phyloP scores from a whole-genome alignment of 768 basidiomycete genomes.

The Leccinum ochraceum region DNA sequence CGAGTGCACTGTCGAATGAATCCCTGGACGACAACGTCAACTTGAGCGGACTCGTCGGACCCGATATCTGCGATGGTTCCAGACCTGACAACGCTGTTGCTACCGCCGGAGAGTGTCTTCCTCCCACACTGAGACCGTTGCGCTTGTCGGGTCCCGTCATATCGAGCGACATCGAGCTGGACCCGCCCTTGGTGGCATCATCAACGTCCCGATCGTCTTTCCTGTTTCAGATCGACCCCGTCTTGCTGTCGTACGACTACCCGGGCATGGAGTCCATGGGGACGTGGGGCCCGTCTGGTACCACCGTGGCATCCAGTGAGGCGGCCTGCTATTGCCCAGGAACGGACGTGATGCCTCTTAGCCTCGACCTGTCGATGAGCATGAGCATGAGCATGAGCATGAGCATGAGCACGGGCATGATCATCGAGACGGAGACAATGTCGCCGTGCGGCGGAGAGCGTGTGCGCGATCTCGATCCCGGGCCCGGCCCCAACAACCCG shows the following conservation, averaged over 20 bases:
- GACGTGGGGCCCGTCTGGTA: too few species aligned
- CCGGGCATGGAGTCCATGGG: neutral
- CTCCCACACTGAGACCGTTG: conserved; percentile 23
- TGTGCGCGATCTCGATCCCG: neutral
- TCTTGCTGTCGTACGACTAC: conserved; percentile 22
- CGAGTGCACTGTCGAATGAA: conserved; percentile 20
- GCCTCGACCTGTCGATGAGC: neutral
- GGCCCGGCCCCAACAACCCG: neutral
- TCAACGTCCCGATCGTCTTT: neutral
- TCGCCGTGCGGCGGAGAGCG: neutral
- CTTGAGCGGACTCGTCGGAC: conserved; percentile 7
- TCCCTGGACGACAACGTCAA: conserved; percentile 15
- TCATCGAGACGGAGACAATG: neutral
- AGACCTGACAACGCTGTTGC: conserved; percentile 7
- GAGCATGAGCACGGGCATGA: neutral
- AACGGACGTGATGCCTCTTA: neutral
- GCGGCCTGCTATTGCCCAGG: neutral
- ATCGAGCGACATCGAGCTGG: neutral
- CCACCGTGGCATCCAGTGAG: neutral
- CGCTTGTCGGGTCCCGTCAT: conserved; percentile 17
- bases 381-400: neutral
- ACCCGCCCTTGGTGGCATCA: neutral
- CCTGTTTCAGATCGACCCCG: conserved; percentile 30
- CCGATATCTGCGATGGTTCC: conserved; percentile 2
- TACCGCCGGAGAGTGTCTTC: conserved; percentile 16